A percentile compares a stretch with the other conserved stretches of the same genome.
Conservation (phyloP, 2,329 filamentous ascomycete genomes). For the Ascochyta clinopodiicola region DNA sequence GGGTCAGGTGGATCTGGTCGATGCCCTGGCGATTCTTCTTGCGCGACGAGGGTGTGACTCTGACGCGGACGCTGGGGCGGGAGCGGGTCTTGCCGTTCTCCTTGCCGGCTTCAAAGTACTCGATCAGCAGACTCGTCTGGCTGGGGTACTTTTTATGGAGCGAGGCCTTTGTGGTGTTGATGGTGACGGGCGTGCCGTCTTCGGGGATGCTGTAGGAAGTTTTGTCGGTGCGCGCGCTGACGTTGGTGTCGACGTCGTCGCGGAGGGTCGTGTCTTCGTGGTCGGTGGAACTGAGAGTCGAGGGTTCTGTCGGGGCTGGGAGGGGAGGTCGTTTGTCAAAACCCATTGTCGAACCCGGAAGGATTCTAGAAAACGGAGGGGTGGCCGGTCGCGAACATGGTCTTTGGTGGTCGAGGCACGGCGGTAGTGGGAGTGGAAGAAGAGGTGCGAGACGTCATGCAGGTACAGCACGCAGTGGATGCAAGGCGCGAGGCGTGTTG, state of each 20-base stretch:
- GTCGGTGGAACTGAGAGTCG: constrained; percentile 67
- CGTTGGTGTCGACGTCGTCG: constrained; percentile 67
- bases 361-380: constrained; percentile 38
- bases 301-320: constrained; percentile 80
- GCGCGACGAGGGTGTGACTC: constrained; percentile 73
- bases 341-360: constrained; percentile 51
- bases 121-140: constrained; percentile 90
- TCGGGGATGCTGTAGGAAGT: constrained; percentile 82
- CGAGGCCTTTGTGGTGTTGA: constrained; percentile 74
- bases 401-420: constrained; percentile 13
- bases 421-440: neutral
- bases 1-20: constrained; percentile 87
- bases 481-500: neutral
- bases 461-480: neutral
- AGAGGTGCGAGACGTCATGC: constrained; percentile 3
- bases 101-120: constrained; percentile 90
- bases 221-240: constrained; percentile 71
- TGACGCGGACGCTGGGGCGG: constrained; percentile 81
- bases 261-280: constrained; percentile 52
- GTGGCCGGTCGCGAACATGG: constrained; percentile 40
- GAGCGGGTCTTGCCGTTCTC: constrained; percentile 65
- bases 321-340: constrained; percentile 65
- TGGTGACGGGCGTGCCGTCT: constrained; percentile 90
- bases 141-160: constrained; percentile 65
- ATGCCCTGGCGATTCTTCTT: constrained; percentile 62